Base-by-base conservation (phyloP, 495 filamentous ascomycete species). In the Daldinia concentrica region DNA sequence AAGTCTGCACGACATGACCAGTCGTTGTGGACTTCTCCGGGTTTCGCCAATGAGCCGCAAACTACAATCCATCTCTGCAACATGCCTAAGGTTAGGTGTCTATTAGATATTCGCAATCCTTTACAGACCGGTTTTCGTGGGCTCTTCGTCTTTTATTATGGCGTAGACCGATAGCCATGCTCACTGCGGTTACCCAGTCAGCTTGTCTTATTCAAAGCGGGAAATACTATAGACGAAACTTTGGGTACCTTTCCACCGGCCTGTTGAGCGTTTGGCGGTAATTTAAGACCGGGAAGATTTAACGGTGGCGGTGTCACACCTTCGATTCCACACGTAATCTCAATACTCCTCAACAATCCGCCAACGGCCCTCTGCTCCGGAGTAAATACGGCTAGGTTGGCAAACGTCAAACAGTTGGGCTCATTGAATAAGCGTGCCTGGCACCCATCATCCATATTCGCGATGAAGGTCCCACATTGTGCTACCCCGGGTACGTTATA, bases 401-500 rank as follows among this genome's bases (percentile, higher is more conserved):
- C 58, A 51, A 77, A 83, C 57, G 74, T 72, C 14, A 63, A 34
- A 43, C 81, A 83, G 9, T 75, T 73, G 1, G 65, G 69, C 65
- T 83, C 79, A 43, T 74, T 72, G 36, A 83, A 83, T n/a, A 83
- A 52, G 32, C 76, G 74, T 26, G 77, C 81, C 67, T 82, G 71
- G 61, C 81, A 83, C 1, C 81, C 80, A 41, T 78, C 77, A 6
- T 72, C 73, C 63, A 78, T 78, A 51, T 76, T 79, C 48, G 74
- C 80, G 8, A 78, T 22, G 50, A 83, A 83, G 26, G 41, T 74
- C 15, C 66, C 81, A 63, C 81, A 83, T 39, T 78, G 77, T 26
- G 74, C 76, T 43, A 73, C 66, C 2, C 55, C 60, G 4, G 77
- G 76, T 24, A 82, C 66, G 59, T 79, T 77, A 60, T 79, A 76